Conservation (phyloP, 371 early-diverging fungal genomes). For the Parasitella parasitica region DNA sequence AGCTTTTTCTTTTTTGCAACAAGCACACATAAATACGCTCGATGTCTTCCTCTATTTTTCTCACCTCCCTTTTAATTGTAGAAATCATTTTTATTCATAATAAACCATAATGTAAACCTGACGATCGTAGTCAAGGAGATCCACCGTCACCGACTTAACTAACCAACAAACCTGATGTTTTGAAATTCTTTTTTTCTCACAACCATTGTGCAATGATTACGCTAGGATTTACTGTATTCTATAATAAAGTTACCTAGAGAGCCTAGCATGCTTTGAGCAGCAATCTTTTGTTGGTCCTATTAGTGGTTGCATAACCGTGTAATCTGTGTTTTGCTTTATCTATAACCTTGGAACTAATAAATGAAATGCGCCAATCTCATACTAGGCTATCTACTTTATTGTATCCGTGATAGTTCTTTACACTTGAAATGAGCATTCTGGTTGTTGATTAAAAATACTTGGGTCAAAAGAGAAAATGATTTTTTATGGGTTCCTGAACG, state of each 20-base stretch:
- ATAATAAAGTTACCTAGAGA: neutral
- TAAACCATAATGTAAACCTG: neutral
- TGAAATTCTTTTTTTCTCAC: neutral
- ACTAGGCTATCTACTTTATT: neutral
- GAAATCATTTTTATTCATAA: neutral
- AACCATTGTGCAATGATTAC: neutral
- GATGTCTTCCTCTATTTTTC: neutral
- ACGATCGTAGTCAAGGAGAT: too few relatives aligned
- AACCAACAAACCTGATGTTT: too few relatives aligned
- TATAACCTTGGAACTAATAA: neutral
- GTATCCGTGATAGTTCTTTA: neutral
- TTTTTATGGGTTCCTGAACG: too few relatives aligned
- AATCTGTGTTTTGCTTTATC: neutral
- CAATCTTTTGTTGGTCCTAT: too few relatives aligned
- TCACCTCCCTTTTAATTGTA: neutral
- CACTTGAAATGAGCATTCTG: neutral
- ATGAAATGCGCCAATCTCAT: neutral
- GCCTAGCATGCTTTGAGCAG: neutral
- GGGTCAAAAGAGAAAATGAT: too few relatives aligned
- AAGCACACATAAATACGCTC: neutral
- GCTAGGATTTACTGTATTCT: neutral
- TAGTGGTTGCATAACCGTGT: neutral
- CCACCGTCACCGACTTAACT: too few relatives aligned
- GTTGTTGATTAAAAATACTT: neutral
- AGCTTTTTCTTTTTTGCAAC: neutral